Evolutionary conservation across 768 basidiomycete genomes (phyloP).

Genomic region (Paxillus involutus): DNA sequence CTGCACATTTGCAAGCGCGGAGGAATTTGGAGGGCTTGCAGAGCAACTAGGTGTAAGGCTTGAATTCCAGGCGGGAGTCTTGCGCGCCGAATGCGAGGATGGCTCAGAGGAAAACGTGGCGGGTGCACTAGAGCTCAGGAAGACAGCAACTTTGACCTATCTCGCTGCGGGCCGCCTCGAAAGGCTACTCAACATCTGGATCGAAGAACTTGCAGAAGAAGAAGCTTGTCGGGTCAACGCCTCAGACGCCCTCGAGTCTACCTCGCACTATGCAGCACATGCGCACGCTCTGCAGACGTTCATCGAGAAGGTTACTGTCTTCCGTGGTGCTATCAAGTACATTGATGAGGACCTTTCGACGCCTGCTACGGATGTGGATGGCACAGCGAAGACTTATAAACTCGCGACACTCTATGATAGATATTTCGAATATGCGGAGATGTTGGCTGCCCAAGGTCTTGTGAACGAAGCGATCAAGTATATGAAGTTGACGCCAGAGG

Average conservation of each 20-base stretch:
- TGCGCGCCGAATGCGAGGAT: conserved; percentile 49
- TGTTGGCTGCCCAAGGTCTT: conserved; percentile 89
- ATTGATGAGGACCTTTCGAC: conserved; percentile 66
- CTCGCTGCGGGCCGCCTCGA: conserved; percentile 89
- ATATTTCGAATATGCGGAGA: conserved; percentile 94
- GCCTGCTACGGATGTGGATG: conserved; percentile 38
- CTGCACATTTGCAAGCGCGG: conserved; percentile 86
- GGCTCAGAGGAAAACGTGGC: conserved; percentile 37
- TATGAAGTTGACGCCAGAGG: conserved; percentile 73
- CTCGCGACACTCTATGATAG: conserved; percentile 85
- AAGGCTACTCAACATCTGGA: conserved; percentile 87
- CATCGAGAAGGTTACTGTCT: conserved; percentile 95
- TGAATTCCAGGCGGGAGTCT: conserved; percentile 76
- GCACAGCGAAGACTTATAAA: conserved; percentile 64
- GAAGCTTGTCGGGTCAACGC: conserved; percentile 54
- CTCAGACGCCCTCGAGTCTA: conserved; percentile 36
- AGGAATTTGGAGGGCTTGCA: conserved; percentile 84
- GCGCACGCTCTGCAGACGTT: conserved; percentile 89
- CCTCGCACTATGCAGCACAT: conserved; percentile 74
- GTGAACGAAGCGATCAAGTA: conserved; percentile 79
- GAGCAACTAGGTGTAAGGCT: conserved; percentile 91
- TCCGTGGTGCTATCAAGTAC: conserved; percentile 84
- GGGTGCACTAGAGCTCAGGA: conserved; percentile 53
- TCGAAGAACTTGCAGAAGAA: conserved; percentile 86
- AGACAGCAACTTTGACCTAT: conserved; percentile 91